Base-by-base conservation (phyloP, 352 stramenopile genomes). In the Proteromonas lacertae region DNA sequence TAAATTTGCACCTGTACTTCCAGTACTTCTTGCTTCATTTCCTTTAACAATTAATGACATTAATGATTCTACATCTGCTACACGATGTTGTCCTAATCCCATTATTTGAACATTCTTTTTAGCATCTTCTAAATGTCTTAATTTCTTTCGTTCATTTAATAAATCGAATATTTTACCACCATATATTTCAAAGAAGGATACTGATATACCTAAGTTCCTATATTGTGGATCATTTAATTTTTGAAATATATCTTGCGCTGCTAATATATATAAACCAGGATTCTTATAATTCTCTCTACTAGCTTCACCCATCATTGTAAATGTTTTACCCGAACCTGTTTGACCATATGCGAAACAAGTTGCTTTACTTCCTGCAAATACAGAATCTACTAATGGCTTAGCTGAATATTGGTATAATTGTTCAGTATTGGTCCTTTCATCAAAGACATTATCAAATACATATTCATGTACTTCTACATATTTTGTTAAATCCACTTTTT, bases 101-200 rank as follows among this genome's bases (percentile, higher is more conserved):
- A 79, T 70, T 50, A 94, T 86, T 40, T 80, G 74, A 22, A 94
- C 79, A 48, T 84, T 68, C 9, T 76, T 73, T 25, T 64, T 64
- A 1, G 66, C 71, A 50, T 93, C 76, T 56, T 92, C 77, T 1
- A 81, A 61, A 45, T 82, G 86, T 30, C 67, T 82, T 12, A 91
- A 59, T 8, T 59, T 51, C 36, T 77, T 75, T 24, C 73, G 61
- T 38, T 65, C 58, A 41, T 87, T 86, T 26, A 94, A 50, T 14
- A 94, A 47, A 48, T 94, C 81, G 33, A 89, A 76, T 18, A 84
- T 72, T 21, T 84, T 78, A 29, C 76, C 76, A 0, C 79, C 76
- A 40, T 94, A 93, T 30, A 94, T 92, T 56, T 94, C 81, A 44
- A 92, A 94, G 25, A 90, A 82, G 23, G 68, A 86, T 34, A 89